Evolutionary conservation across 2,329 filamentous ascomycete species (phyloP).

Genomic region (Dactylonectria estremocensis): DNA sequence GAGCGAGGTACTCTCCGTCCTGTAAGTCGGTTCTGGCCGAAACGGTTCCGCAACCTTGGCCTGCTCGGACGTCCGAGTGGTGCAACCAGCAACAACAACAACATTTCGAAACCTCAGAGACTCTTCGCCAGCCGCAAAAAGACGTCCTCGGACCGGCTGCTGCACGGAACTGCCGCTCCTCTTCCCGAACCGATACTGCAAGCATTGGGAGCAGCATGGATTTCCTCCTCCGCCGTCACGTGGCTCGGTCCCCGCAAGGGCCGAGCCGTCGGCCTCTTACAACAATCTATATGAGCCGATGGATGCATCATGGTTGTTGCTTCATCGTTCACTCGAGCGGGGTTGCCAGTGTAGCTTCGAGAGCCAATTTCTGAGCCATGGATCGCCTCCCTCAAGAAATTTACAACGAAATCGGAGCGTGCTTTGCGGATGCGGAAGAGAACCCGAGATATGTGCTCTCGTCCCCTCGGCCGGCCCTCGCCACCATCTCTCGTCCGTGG

Average conservation of each 20-base stretch:
- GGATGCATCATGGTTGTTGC: constrained; percentile 21
- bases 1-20: not conserved
- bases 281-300: constrained; percentile 33
- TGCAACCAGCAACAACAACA: not conserved
- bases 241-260: constrained; percentile 34
- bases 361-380: constrained; percentile 28
- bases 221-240: constrained; percentile 31
- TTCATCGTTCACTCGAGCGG: constrained; percentile 25
- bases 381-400: constrained; percentile 36
- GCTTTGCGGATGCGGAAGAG: constrained; percentile 33
- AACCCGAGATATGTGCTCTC: constrained; percentile 29
- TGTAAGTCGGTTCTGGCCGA: not conserved
- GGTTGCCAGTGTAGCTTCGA: constrained; percentile 22
- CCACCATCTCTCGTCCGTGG: constrained; percentile 42
- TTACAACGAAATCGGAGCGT: constrained; percentile 38
- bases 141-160: constrained; percentile 21
- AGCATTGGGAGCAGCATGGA: constrained; percentile 17
- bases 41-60: constrained; percentile 2
- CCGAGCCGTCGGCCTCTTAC: constrained; percentile 29
- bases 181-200: constrained; percentile 25
- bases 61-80: constrained; percentile 3
- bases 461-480: constrained; percentile 31
- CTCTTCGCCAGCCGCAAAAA: constrained; percentile 21
- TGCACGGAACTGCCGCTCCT: constrained; percentile 22
- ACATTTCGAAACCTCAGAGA: constrained; percentile 7